Conservation (phyloP, 768 basidiomycete genomes). For the Albatrellus ellisii region DNA sequence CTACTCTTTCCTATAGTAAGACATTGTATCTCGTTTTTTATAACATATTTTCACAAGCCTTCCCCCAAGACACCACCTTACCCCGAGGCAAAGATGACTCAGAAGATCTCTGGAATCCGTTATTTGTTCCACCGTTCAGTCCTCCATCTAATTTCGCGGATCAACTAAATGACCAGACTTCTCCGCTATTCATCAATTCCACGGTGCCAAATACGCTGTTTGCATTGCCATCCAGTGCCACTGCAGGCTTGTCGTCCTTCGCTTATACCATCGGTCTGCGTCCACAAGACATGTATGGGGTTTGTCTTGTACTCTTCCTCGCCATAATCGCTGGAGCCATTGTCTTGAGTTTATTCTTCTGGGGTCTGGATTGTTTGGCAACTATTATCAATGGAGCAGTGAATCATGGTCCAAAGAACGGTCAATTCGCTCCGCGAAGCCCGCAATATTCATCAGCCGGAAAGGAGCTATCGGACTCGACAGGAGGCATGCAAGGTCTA, state of each 20-base stretch:
- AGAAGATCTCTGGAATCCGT: slow-evolving; percentile 53
- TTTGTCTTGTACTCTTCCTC: slow-evolving; percentile 76
- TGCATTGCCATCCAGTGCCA: slow-evolving; percentile 46
- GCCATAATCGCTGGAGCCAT: slow-evolving; percentile 64
- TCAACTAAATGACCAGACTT: slow-evolving; percentile 57
- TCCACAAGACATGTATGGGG: slow-evolving; percentile 70
- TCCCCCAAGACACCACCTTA: slow-evolving; percentile 56
- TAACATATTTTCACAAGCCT: slow-evolving; percentile 10
- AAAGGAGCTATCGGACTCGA: slow-evolving; percentile 37
- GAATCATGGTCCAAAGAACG: too few relatives aligned
- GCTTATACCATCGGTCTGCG: slow-evolving; percentile 75
- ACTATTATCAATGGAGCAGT: slow-evolving; percentile 19
- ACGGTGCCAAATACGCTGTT: slow-evolving; percentile 60
- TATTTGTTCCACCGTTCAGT: slow-evolving; percentile 38
- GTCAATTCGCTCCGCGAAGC: too few relatives aligned
- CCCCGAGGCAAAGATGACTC: slow-evolving; percentile 29
- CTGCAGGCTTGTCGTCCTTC: slow-evolving; percentile 69
- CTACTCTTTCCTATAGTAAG: slow-evolving; percentile 65
- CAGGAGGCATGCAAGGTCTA: slow-evolving; percentile 11
- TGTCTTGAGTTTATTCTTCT: slow-evolving; percentile 53
- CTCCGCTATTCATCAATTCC: slow-evolving; percentile 67
- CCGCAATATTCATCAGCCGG: slow-evolving; percentile 30
- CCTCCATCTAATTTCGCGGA: slow-evolving; percentile 61
- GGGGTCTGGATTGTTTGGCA: slow-evolving; percentile 51
- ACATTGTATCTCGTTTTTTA: slow-evolving; percentile 1